Percentiles rank a stretch among this genome's conserved stretches.
These are phyloP conservation scores for Xylogone sp. DNA, from an alignment of 2,329 filamentous ascomycete genomes.

Conservation along the genomic window DNA sequence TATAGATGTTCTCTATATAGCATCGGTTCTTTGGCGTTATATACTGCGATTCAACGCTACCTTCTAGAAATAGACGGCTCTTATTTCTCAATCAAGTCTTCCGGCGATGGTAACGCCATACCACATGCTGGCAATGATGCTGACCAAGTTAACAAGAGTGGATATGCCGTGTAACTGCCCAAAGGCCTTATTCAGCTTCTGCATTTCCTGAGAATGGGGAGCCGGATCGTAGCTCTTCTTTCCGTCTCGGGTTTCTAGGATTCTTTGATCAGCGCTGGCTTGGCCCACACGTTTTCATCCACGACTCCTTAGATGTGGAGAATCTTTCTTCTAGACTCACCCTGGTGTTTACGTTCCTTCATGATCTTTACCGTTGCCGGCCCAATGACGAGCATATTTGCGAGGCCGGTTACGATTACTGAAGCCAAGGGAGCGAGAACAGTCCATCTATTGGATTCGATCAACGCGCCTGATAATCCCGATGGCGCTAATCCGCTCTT, in stretches of 20 bases:
- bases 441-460: constrained; percentile 55
- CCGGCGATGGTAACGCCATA: constrained; percentile 69
- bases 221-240: constrained; percentile 79
- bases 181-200: constrained; percentile 74
- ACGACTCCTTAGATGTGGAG: not conserved
- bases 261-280: not conserved
- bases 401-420: constrained; percentile 66
- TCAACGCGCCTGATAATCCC: constrained; percentile 53
- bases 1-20: too few relatives aligned
- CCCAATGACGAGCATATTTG: constrained; percentile 69
- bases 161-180: constrained; percentile 77
- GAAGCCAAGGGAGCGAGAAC: constrained; percentile 66
- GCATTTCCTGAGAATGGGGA: constrained; percentile 83
- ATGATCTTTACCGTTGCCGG: constrained; percentile 74
- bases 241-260: constrained; percentile 74
- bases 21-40: not conserved
- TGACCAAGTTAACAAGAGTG: constrained; percentile 71
- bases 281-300: not conserved
- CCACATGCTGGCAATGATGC: constrained; percentile 63
- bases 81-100: constrained; percentile 19
- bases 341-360: constrained; percentile 73
- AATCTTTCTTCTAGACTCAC: too few relatives aligned
- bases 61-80: not conserved
- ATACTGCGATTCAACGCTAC: not conserved
- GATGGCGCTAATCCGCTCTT: constrained; percentile 31